Base-by-base conservation (phyloP, 805 yeast genomes). In the Wickerhamomyces silvicola region DNA sequence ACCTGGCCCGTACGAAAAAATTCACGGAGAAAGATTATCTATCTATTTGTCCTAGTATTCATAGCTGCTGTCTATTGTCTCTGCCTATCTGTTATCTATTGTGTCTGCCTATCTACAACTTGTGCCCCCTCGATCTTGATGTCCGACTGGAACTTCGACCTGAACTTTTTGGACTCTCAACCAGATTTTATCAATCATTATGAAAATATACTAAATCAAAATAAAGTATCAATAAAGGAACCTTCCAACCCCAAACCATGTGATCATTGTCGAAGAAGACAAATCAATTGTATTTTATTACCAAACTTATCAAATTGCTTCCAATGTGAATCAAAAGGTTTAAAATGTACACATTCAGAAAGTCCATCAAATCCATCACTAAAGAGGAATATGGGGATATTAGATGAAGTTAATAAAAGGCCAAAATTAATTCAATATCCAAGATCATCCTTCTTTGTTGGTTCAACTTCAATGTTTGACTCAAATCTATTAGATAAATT, bases 401-500 rank as follows among this genome's bases (percentile, higher is more conserved):
- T 48, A 17, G 32, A 29, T 7, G 41, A 35, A 20, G 45, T 36
- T 12, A 37, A 40, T 21, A 25, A 33, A 10, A 31, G 32, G 18
- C 46, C 50, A 20, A 72, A 83, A n/a, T 59, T 84, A 14, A n/a
- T n/a, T n/a, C 96, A 86, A 52, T 85, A 78, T 47, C 96, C 97
- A 2, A 64, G 96, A 36, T 86, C 95, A 0, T 81, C 95, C 13
- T 85, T 85, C 48, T 82, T 77, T 46, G 79, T 88, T 14, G 97
- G 97, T 1, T 78, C 94, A 2, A 82, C 95, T 0, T 86, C 96
- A 12, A 68, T 83, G 18, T 85, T 79, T 52, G 97, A 90, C 53
- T 65, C 74, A 17, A 67, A 73, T 10, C 65, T 90, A 17, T 63
- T 90, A 14, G 79, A 81, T 38, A 60, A 71, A 24, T 74, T 85